These are phyloP conservation scores for Ceratocystis diversiconidia DNA, from an alignment of 2,329 filamentous ascomycete genomes.

Conservation along the genomic window DNA sequence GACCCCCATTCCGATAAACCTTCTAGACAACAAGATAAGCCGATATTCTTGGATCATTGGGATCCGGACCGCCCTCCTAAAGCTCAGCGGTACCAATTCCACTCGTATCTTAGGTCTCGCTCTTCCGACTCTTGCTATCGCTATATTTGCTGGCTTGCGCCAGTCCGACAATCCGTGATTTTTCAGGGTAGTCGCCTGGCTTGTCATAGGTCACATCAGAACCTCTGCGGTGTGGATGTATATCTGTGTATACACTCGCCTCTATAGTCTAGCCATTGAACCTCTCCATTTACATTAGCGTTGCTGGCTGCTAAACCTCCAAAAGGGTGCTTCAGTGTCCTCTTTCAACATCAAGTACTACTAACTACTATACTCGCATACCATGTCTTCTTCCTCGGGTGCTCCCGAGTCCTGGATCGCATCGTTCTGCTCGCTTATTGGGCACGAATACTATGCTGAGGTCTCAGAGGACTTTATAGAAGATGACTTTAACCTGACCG, in stretches of 20 bases:
- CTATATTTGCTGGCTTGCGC: background rate
- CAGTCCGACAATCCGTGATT: background rate
- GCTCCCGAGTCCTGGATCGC: conserved; percentile 88
- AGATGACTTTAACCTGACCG: conserved; percentile 98
- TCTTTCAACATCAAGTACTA: background rate
- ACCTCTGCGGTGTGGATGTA: background rate
- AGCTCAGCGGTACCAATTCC: background rate
- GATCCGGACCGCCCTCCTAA: background rate
- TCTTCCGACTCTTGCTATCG: background rate
- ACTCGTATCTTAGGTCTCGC: background rate
- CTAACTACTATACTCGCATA: conserved; percentile 5
- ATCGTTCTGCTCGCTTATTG: conserved; percentile 86
- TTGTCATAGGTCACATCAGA: background rate
- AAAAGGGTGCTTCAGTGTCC: background rate
- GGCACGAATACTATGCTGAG: conserved; percentile 98
- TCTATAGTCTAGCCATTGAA: background rate
- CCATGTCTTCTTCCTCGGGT: conserved; percentile 47
- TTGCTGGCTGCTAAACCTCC: background rate
- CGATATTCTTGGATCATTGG: background rate
- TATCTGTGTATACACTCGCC: background rate
- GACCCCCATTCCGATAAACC: background rate
- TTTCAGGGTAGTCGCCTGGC: background rate
- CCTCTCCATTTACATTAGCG: background rate
- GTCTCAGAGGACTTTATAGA: conserved; percentile 98
- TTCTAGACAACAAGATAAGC: background rate